Conservation (phyloP, 495 filamentous ascomycete genomes). For the Xylaria nigripes region DNA sequence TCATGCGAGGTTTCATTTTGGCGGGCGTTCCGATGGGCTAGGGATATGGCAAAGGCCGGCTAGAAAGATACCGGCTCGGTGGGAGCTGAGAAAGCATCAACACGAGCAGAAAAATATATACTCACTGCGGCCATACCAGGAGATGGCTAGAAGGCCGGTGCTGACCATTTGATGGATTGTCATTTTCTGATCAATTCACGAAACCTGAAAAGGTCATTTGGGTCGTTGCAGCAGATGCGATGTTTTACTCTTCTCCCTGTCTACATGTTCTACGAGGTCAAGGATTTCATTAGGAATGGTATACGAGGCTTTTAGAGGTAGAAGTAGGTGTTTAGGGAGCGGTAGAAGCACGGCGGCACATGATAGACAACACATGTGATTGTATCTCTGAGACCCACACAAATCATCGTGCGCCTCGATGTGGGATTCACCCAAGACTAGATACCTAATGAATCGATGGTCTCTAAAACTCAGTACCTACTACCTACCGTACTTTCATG, state of each 20-base stretch:
- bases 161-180: not conserved
- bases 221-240: not conserved
- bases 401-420: not conserved
- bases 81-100: not conserved
- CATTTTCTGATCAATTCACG: not conserved
- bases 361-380: not conserved
- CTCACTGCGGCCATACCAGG: not conserved
- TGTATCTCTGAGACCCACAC: not conserved
- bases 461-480: not conserved
- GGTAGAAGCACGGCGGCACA: not conserved
- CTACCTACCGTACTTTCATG: too few relatives aligned
- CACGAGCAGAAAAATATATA: not conserved
- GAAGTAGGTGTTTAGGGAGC: not conserved
- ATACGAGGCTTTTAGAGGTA: constrained; percentile 8
- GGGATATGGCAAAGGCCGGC: constrained; percentile 9
- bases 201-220: not conserved
- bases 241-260: not conserved
- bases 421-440: not conserved
- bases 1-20: constrained; percentile 2
- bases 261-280: constrained; percentile 4
- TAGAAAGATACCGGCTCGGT: not conserved
- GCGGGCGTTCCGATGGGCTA: constrained; percentile 10
- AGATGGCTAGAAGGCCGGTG: not conserved
- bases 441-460: not conserved
- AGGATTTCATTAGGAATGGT: constrained; percentile 10